phyloP scores from a whole-genome alignment of 2,329 filamentous ascomycete genomes.

The Monosporascus sp. region DNA sequence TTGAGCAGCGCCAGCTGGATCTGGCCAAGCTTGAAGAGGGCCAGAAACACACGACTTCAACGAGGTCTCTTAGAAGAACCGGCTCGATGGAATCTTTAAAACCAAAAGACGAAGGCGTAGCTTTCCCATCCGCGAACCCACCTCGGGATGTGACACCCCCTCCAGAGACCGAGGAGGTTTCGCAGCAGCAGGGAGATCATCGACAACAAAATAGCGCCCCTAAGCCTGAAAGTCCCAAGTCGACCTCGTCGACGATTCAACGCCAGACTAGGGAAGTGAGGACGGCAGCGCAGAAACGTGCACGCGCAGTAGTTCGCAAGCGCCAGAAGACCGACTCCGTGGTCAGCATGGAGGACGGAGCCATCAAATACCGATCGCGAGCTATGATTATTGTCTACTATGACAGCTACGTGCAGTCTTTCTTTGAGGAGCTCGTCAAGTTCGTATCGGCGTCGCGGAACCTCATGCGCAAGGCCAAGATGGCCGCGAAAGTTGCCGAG shows the following conservation, averaged over 20 bases:
- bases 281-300: conserved; percentile 40
- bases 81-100: conserved; percentile 51
- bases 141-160: conserved; percentile 6
- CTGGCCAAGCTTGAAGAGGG: conserved; percentile 43
- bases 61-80: conserved; percentile 42
- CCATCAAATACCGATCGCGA: conserved; percentile 60
- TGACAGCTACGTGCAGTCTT: conserved; percentile 78
- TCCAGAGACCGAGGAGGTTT: conserved; percentile 11
- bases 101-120: conserved; percentile 40
- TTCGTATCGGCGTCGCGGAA: conserved; percentile 77
- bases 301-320: conserved; percentile 44
- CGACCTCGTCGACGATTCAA: conserved; percentile 28
- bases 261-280: conserved; percentile 41
- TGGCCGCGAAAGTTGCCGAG: conserved; percentile 69
- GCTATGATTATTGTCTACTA: conserved; percentile 87
- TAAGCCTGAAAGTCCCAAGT: conserved; percentile 30
- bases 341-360: conserved; percentile 41
- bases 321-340: conserved; percentile 48
- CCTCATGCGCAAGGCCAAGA: conserved; percentile 80
- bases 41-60: conserved; percentile 26
- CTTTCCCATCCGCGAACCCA: conserved; percentile 12
- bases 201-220: conserved; percentile 12
- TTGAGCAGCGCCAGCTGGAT: conserved; percentile 57
- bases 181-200: conserved; percentile 13
- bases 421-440: conserved; percentile 78